These are phyloP conservation scores for Nematocida minor DNA, from an alignment of 371 early-diverging fungal genomes.

Conservation along the genomic window DNA sequence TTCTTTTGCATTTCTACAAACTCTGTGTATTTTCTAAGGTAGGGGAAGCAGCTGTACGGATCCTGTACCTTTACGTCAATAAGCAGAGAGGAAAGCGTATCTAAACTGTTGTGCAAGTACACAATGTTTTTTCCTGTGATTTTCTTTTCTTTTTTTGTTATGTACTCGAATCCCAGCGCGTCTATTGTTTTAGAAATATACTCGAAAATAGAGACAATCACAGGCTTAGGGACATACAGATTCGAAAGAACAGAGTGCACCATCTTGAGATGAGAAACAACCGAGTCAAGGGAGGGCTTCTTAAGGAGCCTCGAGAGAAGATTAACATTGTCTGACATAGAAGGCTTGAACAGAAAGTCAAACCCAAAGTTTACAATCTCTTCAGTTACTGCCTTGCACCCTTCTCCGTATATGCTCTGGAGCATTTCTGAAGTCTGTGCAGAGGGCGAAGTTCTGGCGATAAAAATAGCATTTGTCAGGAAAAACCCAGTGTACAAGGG, in stretches of 20 bases:
- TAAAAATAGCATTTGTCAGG: slow-evolving; percentile 31
- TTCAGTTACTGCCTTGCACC: slow-evolving; percentile 18
- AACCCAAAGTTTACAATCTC: slow-evolving; percentile 24
- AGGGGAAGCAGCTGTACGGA: not conserved
- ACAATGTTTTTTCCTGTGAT: not conserved
- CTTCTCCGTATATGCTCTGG: slow-evolving; percentile 22
- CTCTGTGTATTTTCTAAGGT: slow-evolving; percentile 6
- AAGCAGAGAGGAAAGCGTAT: slow-evolving; percentile 1
- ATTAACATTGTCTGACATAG: not conserved
- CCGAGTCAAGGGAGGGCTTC: slow-evolving; percentile 37
- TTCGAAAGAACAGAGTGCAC: not conserved
- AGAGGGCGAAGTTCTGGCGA: slow-evolving; percentile 20
- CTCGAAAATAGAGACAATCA: slow-evolving; percentile 26
- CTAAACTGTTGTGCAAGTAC: slow-evolving; percentile 25
- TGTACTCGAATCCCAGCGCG: slow-evolving; percentile 25
- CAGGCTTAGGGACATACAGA: not conserved
- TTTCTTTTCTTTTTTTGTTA: slow-evolving; percentile 15
- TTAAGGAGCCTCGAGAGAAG: slow-evolving; percentile 17
- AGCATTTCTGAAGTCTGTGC: slow-evolving; percentile 21
- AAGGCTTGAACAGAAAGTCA: slow-evolving; percentile 35
- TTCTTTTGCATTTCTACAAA: slow-evolving; percentile 42
- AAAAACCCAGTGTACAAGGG: slow-evolving; percentile 19
- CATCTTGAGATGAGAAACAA: slow-evolving; percentile 28
- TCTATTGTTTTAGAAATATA: slow-evolving; percentile 22
- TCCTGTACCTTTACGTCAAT: not conserved